phyloP scores from a whole-genome alignment of 2,329 filamentous ascomycete species.

The Chaetothyriales sp. region DNA sequence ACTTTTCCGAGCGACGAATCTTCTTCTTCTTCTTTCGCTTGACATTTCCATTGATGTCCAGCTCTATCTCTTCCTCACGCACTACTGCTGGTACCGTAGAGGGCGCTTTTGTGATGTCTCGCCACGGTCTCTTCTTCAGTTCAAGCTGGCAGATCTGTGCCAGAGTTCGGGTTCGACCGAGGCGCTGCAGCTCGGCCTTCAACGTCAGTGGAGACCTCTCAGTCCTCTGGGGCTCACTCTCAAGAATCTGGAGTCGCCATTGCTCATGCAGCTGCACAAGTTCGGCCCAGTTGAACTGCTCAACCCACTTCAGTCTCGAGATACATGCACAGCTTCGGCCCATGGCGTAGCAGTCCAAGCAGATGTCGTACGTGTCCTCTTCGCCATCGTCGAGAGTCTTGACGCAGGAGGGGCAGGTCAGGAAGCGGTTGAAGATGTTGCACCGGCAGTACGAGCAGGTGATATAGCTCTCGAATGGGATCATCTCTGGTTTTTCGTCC shows the following conservation, averaged over 20 bases:
- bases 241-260: constrained; percentile 67
- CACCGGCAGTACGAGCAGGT: constrained; percentile 91
- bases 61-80: constrained; percentile 25
- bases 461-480: constrained; percentile 77
- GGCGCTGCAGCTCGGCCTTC: constrained; percentile 49
- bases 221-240: constrained; percentile 53
- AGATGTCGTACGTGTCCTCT: constrained; percentile 83
- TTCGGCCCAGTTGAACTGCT: constrained; percentile 79
- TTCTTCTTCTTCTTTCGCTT: constrained; percentile 47
- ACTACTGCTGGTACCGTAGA: constrained; percentile 23
- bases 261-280: constrained; percentile 62
- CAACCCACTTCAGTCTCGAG: constrained; percentile 74
- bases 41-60: constrained; percentile 50
- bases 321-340: constrained; percentile 82
- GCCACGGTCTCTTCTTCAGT: constrained; percentile 62
- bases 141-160: constrained; percentile 93
- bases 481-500: constrained; percentile 51
- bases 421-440: constrained; percentile 93
- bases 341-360: constrained; percentile 98
- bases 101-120: constrained; percentile 55
- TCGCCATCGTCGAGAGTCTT: constrained; percentile 51
- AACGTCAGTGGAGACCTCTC: constrained; percentile 55
- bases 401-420: constrained; percentile 79
- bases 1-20: constrained; percentile 33
- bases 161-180: constrained; percentile 56